These are phyloP conservation scores for Tricholoma hemisulphureum DNA, from an alignment of 768 basidiomycete genomes.

Conservation along the genomic window DNA sequence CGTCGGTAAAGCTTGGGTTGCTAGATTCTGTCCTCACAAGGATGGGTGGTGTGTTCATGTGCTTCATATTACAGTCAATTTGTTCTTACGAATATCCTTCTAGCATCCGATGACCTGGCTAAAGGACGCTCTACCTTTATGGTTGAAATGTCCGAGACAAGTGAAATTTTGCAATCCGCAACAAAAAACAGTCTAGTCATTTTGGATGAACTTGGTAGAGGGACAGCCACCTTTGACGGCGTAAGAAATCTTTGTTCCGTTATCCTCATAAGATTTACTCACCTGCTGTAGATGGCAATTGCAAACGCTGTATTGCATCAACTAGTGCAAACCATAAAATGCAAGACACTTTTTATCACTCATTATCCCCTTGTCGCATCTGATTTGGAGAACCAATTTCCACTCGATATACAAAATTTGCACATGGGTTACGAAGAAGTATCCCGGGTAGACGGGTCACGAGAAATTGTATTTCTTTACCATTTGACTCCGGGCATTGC, in stretches of 20 bases:
- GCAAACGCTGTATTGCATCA: constrained; percentile 79
- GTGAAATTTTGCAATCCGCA: constrained; percentile 79
- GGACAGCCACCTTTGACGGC: constrained; percentile 93
- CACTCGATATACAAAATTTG: constrained; percentile 64
- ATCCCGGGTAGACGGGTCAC: constrained; percentile 63
- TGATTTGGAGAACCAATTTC: constrained; percentile 59
- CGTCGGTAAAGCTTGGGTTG: constrained; percentile 68
- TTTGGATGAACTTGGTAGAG: constrained; percentile 85
- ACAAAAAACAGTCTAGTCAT: constrained; percentile 81
- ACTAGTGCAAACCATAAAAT: constrained; percentile 54
- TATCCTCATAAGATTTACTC: neutral
- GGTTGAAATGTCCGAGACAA: constrained; percentile 95
- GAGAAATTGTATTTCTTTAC: constrained; percentile 88
- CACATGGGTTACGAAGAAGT: constrained; percentile 86
- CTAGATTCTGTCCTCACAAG: constrained; percentile 84
- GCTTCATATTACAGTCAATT: neutral
- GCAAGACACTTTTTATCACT: constrained; percentile 89
- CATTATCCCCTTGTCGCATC: constrained; percentile 88
- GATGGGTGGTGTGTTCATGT: constrained; percentile 69
- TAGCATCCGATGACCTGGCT: constrained; percentile 85
- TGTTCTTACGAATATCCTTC: constrained; percentile 1
- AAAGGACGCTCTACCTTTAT: constrained; percentile 92
- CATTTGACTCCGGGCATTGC: constrained; percentile 70
- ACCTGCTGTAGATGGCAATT: constrained; percentile 70
- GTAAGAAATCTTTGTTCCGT: constrained; percentile 29